Percentiles rank a stretch among this genome's conserved stretches.
phyloP scores from a whole-genome alignment of 179 eudicot genomes.

The Beta macrorhiza region DNA sequence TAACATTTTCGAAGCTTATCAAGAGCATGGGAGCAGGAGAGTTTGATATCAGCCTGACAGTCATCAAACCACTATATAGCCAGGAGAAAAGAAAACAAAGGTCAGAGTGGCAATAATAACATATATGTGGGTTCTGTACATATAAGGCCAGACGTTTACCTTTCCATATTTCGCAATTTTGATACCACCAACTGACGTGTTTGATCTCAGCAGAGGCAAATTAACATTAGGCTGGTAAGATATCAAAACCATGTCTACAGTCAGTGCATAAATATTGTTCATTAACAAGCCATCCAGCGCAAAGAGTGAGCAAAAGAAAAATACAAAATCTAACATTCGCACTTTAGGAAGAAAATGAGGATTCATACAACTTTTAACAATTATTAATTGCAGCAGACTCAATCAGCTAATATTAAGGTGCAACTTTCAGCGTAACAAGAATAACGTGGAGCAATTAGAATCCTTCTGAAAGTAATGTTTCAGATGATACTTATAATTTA shows the following conservation, averaged over 20 bases:
- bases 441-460: background rate
- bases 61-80: slow-evolving; percentile 79
- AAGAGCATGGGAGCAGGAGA: slow-evolving; percentile 63
- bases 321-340: background rate
- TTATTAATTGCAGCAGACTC: background rate
- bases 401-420: background rate
- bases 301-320: background rate
- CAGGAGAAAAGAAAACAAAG: slow-evolving; percentile 1
- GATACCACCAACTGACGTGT: slow-evolving; percentile 40
- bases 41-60: slow-evolving; percentile 62
- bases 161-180: slow-evolving; percentile 73
- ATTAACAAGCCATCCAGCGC: background rate
- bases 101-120: background rate
- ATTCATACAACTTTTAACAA: background rate
- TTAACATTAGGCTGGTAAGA: slow-evolving; percentile 50
- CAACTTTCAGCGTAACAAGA: background rate
- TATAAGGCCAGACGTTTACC: slow-evolving; percentile 39
- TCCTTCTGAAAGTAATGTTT: background rate
- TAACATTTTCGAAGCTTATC: slow-evolving; percentile 55
- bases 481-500: background rate
- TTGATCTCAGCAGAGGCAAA: slow-evolving; percentile 59
- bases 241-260: slow-evolving; percentile 14
- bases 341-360: background rate
- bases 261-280: slow-evolving; percentile 13
- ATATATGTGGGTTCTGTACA: background rate